phyloP scores from a whole-genome alignment of 306 rosid genomes.

The Leucaena leucocephala region DNA sequence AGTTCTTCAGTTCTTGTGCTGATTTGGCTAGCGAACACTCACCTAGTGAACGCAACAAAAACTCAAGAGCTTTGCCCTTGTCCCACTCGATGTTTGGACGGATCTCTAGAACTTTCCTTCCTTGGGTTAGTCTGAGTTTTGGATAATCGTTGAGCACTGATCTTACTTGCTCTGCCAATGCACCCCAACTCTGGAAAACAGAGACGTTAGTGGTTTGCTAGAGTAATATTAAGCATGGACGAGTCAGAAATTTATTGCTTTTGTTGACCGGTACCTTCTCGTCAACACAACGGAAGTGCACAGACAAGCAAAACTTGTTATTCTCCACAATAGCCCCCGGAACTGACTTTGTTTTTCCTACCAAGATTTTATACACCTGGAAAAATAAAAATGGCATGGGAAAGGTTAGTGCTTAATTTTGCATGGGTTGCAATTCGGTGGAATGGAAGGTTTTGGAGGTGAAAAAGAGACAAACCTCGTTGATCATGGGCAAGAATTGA shows the following conservation, averaged over 20 bases:
- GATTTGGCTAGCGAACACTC: neutral
- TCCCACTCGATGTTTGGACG: conserved; percentile 97
- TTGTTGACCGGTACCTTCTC: conserved; percentile 65
- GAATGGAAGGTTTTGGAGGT: neutral
- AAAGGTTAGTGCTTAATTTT: neutral
- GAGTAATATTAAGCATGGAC: neutral
- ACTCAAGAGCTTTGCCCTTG: conserved; percentile 93
- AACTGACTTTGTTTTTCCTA: conserved; percentile 71
- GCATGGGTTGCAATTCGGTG: conserved; percentile 17
- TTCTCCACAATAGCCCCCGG: conserved; percentile 87
- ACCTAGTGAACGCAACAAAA: conserved; percentile 63
- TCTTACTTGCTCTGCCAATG: conserved; percentile 75
- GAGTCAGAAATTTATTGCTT: conserved; percentile 7
- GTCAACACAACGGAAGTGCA: conserved; percentile 94
- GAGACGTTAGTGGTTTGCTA: neutral
- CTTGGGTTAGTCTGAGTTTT: conserved; percentile 71
- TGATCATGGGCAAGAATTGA: conserved; percentile 81
- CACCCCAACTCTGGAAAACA: conserved; percentile 64
- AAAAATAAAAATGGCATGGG: neutral
- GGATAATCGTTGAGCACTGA: conserved; percentile 76
- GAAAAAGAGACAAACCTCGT: conserved; percentile 59
- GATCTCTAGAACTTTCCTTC: conserved; percentile 85
- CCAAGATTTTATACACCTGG: conserved; percentile 69
- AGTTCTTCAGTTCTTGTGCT: neutral
- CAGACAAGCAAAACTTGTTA: conserved; percentile 87